phyloP scores from a whole-genome alignment of 441 rosid genomes.

The Populus tomentosa region DNA sequence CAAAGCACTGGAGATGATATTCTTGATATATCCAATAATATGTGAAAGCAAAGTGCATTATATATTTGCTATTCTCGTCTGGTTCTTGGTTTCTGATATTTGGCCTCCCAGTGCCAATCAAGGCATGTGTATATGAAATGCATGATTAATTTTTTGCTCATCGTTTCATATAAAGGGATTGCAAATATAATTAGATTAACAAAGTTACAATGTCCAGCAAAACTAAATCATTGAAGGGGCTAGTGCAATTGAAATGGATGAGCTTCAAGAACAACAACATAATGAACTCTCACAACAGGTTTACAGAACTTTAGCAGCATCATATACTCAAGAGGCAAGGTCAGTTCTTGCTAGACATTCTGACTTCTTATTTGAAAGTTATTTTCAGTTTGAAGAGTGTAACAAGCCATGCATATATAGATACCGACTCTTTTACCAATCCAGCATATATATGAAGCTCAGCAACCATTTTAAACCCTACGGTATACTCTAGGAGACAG shows the following conservation, averaged over 20 bases:
- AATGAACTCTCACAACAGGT: neutral
- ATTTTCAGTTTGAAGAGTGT: neutral
- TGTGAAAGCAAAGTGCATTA: neutral
- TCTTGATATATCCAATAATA: neutral
- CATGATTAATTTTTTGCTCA: neutral
- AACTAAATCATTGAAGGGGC: neutral
- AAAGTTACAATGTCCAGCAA: neutral
- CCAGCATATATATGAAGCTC: too few species aligned
- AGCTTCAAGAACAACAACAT: neutral
- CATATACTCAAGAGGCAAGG: neutral
- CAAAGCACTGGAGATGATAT: neutral
- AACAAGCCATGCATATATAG: neutral
- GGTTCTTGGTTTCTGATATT: neutral
- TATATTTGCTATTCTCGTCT: neutral
- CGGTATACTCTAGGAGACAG: neutral
- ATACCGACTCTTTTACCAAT: neutral
- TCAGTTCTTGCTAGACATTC: neutral
- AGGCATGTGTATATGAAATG: neutral
- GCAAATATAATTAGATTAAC: neutral
- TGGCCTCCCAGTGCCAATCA: too few species aligned
- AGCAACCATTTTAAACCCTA: neutral
- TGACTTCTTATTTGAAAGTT: neutral
- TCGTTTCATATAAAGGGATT: neutral
- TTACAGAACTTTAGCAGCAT: neutral
- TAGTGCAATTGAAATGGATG: neutral